Percentiles rank a stretch among this genome's conserved stretches.
phyloP scores from a whole-genome alignment of 768 basidiomycete species.

The Leccinum arenicola region DNA sequence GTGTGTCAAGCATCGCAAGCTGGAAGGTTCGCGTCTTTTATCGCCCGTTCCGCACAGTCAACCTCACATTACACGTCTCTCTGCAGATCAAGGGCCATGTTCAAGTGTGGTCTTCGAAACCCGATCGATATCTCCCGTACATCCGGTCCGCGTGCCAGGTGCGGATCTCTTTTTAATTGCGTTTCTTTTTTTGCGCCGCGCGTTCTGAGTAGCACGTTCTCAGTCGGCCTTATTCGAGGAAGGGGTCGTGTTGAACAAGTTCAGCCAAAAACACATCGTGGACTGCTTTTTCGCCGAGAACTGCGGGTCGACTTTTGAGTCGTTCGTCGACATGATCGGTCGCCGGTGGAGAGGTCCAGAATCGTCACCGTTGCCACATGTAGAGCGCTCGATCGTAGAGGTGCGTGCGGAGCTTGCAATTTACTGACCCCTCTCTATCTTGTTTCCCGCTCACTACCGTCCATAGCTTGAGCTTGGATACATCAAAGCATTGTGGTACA shows the following conservation, averaged over 20 bases:
- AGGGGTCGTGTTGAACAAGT: slow-evolving; percentile 51
- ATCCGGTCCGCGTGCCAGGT: slow-evolving; percentile 67
- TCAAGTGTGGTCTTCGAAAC: slow-evolving; percentile 44
- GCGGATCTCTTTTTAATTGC: slow-evolving; percentile 10
- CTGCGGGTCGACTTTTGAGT: slow-evolving; percentile 51
- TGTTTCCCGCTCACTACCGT: not conserved
- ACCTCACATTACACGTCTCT: not conserved
- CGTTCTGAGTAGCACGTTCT: slow-evolving; percentile 5
- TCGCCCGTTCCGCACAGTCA: not conserved
- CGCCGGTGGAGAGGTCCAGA: slow-evolving; percentile 38
- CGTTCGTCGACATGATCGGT: slow-evolving; percentile 38
- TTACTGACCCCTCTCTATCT: not conserved
- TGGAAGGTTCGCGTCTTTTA: slow-evolving; percentile 55
- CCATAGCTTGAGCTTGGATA: slow-evolving; percentile 56
- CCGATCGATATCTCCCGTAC: slow-evolving; percentile 48
- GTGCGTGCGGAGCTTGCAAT: slow-evolving; percentile 18
- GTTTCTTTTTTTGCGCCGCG: not conserved
- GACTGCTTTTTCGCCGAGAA: slow-evolving; percentile 66
- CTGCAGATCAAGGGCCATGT: slow-evolving; percentile 49
- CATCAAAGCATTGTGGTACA: slow-evolving; percentile 61
- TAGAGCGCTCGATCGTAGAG: slow-evolving; percentile 39
- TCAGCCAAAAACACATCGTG: slow-evolving; percentile 51
- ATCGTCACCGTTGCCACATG: slow-evolving; percentile 38
- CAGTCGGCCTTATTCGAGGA: slow-evolving; percentile 59
- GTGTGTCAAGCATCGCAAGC: slow-evolving; percentile 42